Evolutionary conservation across 148 eudicot genomes (phyloP).

Genomic region (Agrostemma githago): DNA sequence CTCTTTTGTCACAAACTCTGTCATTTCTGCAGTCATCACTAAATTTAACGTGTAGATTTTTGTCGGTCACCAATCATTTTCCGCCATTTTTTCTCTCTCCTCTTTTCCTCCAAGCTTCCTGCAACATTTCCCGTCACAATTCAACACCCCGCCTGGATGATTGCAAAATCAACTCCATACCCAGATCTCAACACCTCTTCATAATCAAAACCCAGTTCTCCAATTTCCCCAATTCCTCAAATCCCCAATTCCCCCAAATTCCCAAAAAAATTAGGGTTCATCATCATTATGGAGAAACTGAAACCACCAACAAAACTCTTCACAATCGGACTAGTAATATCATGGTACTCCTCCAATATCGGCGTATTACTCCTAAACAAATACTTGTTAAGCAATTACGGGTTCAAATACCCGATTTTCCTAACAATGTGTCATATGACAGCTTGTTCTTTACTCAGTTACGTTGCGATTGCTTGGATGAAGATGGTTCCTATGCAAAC

Average conservation of each 20-base stretch:
- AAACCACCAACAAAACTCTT: conserved; percentile 47
- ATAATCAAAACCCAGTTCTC: conserved; percentile 20
- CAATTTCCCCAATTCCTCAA: background rate
- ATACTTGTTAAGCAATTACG: conserved; percentile 70
- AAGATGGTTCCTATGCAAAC: conserved; percentile 87
- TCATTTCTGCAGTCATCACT: background rate
- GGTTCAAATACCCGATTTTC: conserved; percentile 79
- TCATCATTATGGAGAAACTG: conserved; percentile 9
- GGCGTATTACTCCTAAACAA: conserved; percentile 75
- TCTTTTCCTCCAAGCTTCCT: background rate
- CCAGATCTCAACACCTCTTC: background rate
- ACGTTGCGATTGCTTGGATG: conserved; percentile 81
- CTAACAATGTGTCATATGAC: conserved; percentile 90
- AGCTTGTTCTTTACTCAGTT: conserved; percentile 71
- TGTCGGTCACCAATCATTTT: background rate
- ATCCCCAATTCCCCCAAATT: background rate
- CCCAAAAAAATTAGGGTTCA: conserved; percentile 27
- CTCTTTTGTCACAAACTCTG: conserved; percentile 12
- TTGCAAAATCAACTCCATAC: conserved; percentile 1
- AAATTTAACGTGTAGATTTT: background rate
- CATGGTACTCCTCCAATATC: conserved; percentile 82
- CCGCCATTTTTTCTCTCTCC: background rate
- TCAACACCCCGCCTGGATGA: background rate
- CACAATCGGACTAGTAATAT: conserved; percentile 63
- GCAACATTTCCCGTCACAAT: background rate